Percentiles rank a stretch among this genome's conserved stretches.
Conservation (phyloP, 2,329 filamentous ascomycete species). For the Penicillium sp. region DNA sequence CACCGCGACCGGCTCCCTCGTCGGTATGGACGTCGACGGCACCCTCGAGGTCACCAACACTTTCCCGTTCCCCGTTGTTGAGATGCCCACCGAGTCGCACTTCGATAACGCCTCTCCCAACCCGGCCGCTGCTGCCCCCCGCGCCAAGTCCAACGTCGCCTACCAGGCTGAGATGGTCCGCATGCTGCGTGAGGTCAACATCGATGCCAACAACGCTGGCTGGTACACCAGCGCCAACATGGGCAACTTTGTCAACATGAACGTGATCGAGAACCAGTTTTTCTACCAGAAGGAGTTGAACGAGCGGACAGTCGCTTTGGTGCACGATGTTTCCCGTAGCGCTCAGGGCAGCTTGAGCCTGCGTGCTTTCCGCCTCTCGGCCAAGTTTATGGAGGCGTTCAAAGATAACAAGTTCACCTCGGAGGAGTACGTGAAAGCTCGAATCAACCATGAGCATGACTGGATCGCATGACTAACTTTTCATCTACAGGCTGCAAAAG, state of each 20-base stretch:
- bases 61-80: slow-evolving; percentile 88
- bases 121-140: slow-evolving; percentile 81
- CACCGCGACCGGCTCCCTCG: slow-evolving; percentile 82
- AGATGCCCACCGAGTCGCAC: slow-evolving; percentile 70
- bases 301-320: slow-evolving; percentile 81
- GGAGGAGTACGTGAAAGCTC: slow-evolving; percentile 70
- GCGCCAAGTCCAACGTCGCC: slow-evolving; percentile 81
- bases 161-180: slow-evolving; percentile 98
- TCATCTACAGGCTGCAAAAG: slow-evolving; percentile 76
- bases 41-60: slow-evolving; percentile 89
- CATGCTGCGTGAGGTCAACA: slow-evolving; percentile 93
- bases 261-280: slow-evolving; percentile 96
- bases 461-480: background rate
- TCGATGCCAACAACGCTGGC: slow-evolving; percentile 95
- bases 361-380: slow-evolving; percentile 87
- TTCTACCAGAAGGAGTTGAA: slow-evolving; percentile 94
- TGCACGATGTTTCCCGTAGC: slow-evolving; percentile 94
- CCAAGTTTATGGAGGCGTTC: slow-evolving; percentile 82
- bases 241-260: slow-evolving; percentile 95
- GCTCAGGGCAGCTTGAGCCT: slow-evolving; percentile 88
- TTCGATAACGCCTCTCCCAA: slow-evolving; percentile 69
- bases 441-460: no score
- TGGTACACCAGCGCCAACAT: slow-evolving; percentile 99
- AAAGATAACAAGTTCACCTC: slow-evolving; percentile 98
- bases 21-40: slow-evolving; percentile 85